Percentiles rank a stretch among this genome's conserved stretches.
Conservation (phyloP, 2,329 filamentous ascomycete species). For the Aspergillus fructus region DNA sequence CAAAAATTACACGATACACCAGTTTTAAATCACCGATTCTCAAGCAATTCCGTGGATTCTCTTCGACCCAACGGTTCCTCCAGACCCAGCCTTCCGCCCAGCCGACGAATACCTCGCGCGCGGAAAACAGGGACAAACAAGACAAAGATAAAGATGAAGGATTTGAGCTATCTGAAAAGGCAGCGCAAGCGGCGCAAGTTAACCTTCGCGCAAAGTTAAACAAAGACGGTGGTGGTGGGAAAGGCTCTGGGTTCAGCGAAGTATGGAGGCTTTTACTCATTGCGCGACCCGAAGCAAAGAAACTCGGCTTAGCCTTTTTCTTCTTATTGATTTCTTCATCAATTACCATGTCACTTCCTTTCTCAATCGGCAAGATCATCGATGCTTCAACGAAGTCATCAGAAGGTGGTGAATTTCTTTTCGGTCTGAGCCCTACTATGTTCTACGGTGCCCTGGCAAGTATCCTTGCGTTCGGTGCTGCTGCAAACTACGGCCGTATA, state of each 20-base stretch:
- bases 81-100: conserved; percentile 24
- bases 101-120: conserved; percentile 17
- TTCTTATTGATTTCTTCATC: conserved; percentile 85
- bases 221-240: conserved; percentile 65
- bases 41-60: conserved; percentile 23
- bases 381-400: conserved; percentile 80
- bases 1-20: conserved; percentile 10
- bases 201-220: conserved; percentile 85
- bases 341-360: conserved; percentile 94
- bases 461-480: conserved; percentile 78
- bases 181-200: conserved; percentile 80
- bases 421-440: conserved; percentile 79
- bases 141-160: conserved; percentile 58
- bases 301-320: conserved; percentile 75
- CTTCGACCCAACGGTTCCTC: conserved; percentile 25
- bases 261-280: conserved; percentile 87
- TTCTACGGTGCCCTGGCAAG: conserved; percentile 81
- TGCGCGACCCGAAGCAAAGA: conserved; percentile 77
- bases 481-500: conserved; percentile 90
- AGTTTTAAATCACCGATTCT: not conserved
- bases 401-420: conserved; percentile 64
- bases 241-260: conserved; percentile 66
- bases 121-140: conserved; percentile 41
- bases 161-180: conserved; percentile 77
- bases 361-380: conserved; percentile 93